Base-by-base conservation (phyloP, 2,329 filamentous ascomycete species). In the Verticillium isaacii region DNA sequence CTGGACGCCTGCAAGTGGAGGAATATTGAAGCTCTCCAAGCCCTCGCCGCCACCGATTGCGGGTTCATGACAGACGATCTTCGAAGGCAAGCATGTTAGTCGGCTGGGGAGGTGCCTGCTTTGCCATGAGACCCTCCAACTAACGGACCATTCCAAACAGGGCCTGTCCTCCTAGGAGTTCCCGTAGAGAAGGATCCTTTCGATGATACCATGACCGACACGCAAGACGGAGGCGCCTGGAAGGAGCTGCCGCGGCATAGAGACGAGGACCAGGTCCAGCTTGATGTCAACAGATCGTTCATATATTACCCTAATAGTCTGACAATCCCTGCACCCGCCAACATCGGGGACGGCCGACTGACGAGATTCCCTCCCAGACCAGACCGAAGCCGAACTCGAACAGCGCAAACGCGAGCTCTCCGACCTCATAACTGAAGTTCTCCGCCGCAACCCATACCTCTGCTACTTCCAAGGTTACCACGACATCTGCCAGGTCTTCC, bases 401-500 rank as follows among this genome's bases (percentile, higher is more conserved):
- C 74, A 75, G 54, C 89, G 90, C 71, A 97, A 95, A 72, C 73
- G 81, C 60, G 88, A 95, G 70, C 84, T 99, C 2, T 94, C 88
- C 8, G 79, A 86, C 65, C 82, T 99, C 58, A 98, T 99, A 69
- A 85, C 86, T 59, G 84, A 90, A 66, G 87, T 96, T 15, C 84
- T 99, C 56, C 89, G 96, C 60, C 85, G 85, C 37, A 84, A 96
- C 69, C 92, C 93, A 17, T 88, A 89, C 73, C 85, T 99, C 39
- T 92, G 88, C 79, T 99, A 99, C 78, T 99, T 99, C 75, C 95
- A 99, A 78, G 95, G 95, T 73, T 99, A 96, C 74, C 95, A 99
- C 76, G 95, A 99, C 78, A 98, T 99, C 70, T 95, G 92, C 68
- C 96, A 99, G 77, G 95, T 99, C 29, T 84, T 99, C 63, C 85